Base-by-base conservation (phyloP, 2,329 filamentous ascomycete genomes). In the Spiromastix sp. region DNA sequence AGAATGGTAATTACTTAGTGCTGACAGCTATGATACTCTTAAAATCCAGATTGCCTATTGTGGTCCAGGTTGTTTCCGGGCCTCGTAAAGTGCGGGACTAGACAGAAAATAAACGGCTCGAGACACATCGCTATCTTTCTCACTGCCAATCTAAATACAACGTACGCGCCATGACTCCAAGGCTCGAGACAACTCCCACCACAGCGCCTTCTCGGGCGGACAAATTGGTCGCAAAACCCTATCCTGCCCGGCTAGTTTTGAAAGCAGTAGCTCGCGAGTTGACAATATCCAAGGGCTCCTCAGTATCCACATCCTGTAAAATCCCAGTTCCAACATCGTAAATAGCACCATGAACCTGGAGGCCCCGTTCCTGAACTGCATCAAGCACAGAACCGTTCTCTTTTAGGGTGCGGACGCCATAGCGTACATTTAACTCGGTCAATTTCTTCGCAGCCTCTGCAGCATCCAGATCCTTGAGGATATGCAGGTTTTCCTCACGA, bases 321-420 rank as follows among this genome's bases (percentile, higher is more conserved):
- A 67, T 53, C n/a, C 72, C 73, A 16, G 55, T 67, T 4, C 54
- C 69, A 40, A 78, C 66, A 48, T 91, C 79, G 55, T 84, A 89
- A 10, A 93, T 66, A 35, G 79, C 68, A n/a, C 83, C 85, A 55
- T 91, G 83, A 4, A 93, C 71, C 58, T 79, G 64, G 27, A 93
- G 59, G 1, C 79, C 81, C 18, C 81, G 68, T 48, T 85, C 77
- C 44, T 66, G 58, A 40, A 86, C 74, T 17, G 81, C 84, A 42
- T 83, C 78, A 49, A 77, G 69, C 19, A 93, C 71, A 16, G 73
- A 71, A 32, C 70, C 66, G 57, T 85, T 86, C 52, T 75, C 68
- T 64, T 79, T 72, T 38, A 91, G 59, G 13, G 75, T 71, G 46
- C 76, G 66, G 39, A 89, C 67, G 16, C 81, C 79, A 21, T 71